Percentiles rank a stretch among this genome's conserved stretches.
phyloP scores from a whole-genome alignment of 805 yeast genomes.

The Brettanomyces anomalus region DNA sequence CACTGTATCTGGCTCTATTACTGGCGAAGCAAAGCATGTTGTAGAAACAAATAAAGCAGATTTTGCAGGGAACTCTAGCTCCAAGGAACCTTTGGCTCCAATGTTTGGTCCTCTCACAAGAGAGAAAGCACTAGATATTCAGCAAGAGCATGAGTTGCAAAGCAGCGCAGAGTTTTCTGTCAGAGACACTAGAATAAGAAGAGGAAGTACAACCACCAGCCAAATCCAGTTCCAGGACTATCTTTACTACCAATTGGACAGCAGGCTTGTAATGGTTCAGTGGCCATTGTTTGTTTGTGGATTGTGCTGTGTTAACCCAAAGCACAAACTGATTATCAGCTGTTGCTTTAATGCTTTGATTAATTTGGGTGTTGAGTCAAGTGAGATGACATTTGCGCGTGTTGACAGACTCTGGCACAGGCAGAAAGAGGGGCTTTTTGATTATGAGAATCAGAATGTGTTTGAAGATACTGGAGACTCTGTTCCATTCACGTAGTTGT shows the following conservation, averaged over 20 bases:
- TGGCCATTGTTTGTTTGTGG: conserved; percentile 30
- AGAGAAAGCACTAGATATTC: conserved; percentile 1
- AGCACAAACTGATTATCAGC: conserved; percentile 25
- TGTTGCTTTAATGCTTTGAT: conserved; percentile 27
- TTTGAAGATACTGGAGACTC: conserved; percentile 26
- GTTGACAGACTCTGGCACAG: conserved; percentile 24
- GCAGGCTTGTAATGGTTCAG: conserved; percentile 28
- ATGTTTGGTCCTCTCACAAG: conserved; percentile 3
- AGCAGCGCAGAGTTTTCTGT: conserved; percentile 2
- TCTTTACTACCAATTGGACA: conserved; percentile 25
- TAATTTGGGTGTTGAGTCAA: conserved; percentile 28
- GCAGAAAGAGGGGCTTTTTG: conserved; percentile 18
- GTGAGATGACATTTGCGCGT: conserved; percentile 25
- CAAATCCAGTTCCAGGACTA: conserved; percentile 20
- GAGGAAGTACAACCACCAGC: conserved; percentile 3
- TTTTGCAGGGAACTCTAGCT: conserved; percentile 1
- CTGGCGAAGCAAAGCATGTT: not conserved
- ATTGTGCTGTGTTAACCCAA: conserved; percentile 22
- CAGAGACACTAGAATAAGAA: conserved; percentile 1
- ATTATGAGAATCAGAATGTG: conserved; percentile 16
- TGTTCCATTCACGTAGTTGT: conserved; percentile 25
- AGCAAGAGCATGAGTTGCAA: not conserved
- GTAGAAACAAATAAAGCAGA: not conserved
- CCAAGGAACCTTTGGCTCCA: not conserved
- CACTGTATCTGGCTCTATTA: not conserved